Evolutionary conservation across 345 rosid species (phyloP).

Genomic region (Eucalyptus erythrocorys): DNA sequence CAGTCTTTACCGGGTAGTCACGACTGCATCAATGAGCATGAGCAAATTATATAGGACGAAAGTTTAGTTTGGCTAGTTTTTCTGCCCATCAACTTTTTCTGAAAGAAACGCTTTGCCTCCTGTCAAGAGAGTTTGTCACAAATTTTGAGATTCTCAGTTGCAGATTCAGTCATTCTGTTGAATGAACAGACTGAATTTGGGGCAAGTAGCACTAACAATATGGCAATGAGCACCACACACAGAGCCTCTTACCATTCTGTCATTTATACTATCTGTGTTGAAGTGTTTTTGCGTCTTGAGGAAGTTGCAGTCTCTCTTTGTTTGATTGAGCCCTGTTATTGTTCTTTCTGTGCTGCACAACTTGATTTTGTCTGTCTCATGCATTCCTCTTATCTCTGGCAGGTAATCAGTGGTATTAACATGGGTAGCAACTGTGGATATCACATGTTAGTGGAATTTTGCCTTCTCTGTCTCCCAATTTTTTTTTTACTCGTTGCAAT

Average conservation of each 20-base stretch:
- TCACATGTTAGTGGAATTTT: conserved; percentile 47
- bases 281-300: background rate
- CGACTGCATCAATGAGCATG: background rate
- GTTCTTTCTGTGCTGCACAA: background rate
- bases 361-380: background rate
- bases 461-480: background rate
- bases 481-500: background rate
- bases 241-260: background rate
- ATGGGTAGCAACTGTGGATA: conserved; percentile 92
- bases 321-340: background rate
- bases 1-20: background rate
- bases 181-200: background rate
- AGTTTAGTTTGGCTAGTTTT: background rate
- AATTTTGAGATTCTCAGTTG: background rate
- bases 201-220: background rate
- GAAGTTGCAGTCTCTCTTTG: background rate
- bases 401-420: conserved; percentile 96
- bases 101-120: background rate
- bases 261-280: background rate
- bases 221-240: background rate
- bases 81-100: background rate
- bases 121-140: background rate
- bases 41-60: background rate
- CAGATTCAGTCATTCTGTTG: background rate
- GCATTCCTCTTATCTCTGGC: background rate